These are phyloP conservation scores for Poa annua DNA, from an alignment of 176 grass and related monocot genomes.

Conservation along the genomic window DNA sequence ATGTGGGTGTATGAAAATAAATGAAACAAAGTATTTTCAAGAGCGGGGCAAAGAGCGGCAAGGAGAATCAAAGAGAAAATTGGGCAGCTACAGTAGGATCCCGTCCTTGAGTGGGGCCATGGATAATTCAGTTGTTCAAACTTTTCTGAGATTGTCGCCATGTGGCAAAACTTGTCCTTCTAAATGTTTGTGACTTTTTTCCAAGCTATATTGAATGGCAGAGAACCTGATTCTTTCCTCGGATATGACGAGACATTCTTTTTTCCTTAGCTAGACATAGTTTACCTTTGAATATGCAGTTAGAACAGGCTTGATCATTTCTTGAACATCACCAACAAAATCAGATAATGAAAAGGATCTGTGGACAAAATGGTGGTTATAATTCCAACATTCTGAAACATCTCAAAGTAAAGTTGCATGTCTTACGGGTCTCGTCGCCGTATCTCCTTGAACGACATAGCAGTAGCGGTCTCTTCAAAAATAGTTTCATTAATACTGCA, in stretches of 20 bases:
- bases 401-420: conserved; percentile 37
- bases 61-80: background rate
- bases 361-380: conserved; percentile 40
- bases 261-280: conserved; percentile 12
- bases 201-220: conserved; percentile 22
- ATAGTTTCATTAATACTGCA: conserved; percentile 93
- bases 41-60: background rate
- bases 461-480: conserved; percentile 89
- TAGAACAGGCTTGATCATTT: conserved; percentile 91
- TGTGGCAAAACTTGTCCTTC: background rate
- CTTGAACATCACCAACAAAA: conserved; percentile 90
- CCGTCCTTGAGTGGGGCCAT: background rate
- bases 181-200: conserved; percentile 14
- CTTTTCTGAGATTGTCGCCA: background rate
- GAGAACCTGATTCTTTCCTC: background rate
- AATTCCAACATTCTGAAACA: conserved; percentile 29
- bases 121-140: conserved; percentile 8
- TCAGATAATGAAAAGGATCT: conserved; percentile 94
- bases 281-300: conserved; percentile 86
- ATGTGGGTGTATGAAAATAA: conserved; percentile 9
- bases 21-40: conserved; percentile 2
- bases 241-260: background rate
- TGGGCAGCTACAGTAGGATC: background rate
- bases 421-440: conserved; percentile 90
- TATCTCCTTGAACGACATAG: conserved; percentile 89